Base-by-base conservation (phyloP, 2,329 filamentous ascomycete genomes). In the Gnomoniopsis sp. region DNA sequence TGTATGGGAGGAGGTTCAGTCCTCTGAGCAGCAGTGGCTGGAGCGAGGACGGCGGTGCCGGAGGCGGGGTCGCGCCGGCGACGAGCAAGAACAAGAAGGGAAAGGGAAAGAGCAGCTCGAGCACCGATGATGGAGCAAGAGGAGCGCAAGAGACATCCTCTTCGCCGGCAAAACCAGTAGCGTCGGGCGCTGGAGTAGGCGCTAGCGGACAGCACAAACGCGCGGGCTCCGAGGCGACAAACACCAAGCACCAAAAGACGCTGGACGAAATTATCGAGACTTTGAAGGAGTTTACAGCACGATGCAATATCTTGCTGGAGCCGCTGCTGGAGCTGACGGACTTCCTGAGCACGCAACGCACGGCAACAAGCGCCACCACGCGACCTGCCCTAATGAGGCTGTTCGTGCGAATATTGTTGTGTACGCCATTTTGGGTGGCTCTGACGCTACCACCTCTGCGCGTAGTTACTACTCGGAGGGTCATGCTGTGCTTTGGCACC, bases 181-280 rank as follows among this genome's bases (percentile, higher is more conserved):
- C 71, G 34, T 69, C 66, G 44, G 58, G 34, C 17, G 50, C 57
- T 10, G 56, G 64, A 17, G 71, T 72, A 11, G 57, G 61, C 60
- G n/a, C 64, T 64, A 15, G 65, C 66, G 47, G 63, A 61, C 19
- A 65, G 62, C 21, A 81, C 82, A 63, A 71, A 74, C 56, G 71
- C 77, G n/a, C 75, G 74, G 21, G 70, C 73, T 38, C 82, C 79
- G 90, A 91, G 66, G 70, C 75, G 17, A 84, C 82, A 7, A 86
- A 82, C 61, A 88, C 87, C 46, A 87, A 88, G 60, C 90, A 95
- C 67, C 91, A 96, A 68, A 97, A 97, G 78, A 97, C 92, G 53
- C 75, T 99, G 54, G 95, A 99, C 71, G 95, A 99, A 75, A 99
- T 99, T 61, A 90, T 99, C 58, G 93, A 98, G 66, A 96, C 91